Base-by-base conservation (phyloP, 164 flowering plant species). In the Vitis cinerea region DNA sequence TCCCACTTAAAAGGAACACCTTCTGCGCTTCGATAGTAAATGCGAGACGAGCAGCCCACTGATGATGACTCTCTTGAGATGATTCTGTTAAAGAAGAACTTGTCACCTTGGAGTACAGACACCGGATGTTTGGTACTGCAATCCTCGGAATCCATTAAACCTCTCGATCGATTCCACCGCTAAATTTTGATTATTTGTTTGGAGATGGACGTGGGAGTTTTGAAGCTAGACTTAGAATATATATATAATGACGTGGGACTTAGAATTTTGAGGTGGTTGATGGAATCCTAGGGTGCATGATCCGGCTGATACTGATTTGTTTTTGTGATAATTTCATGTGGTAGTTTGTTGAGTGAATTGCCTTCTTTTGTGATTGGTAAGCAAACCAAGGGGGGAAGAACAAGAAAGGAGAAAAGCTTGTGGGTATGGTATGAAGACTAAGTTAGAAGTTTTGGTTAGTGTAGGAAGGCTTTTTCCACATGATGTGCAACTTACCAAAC, bases 1-100 rank as follows among this genome's bases (percentile, higher is more conserved):
- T 89, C 90, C 93, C 93, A 89, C 52, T 78, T 60, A 68, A 89
- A 89, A 1, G 90, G 90, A 37, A 85, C 79, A 0, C 86, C 88
- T 72, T 77, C 87, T 0, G 78, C 8, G 11, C 65, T 64, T 19
- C 86, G 66, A 59, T 75, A 77, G 56, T 67, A 83, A 1, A 80
- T 30, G 1, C 83, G 79, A 1, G 90, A 85, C 16, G 94, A 87
- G 49, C 76, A 69, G 4, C 83, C 84, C 12, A 64, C 72, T 1
- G 88, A 84, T 8, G 86, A 56, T 7, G 86, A 56, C 48, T 84
- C 75, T 63, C 85, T 77, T 31, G 86, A 76, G n/a, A 83, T 65
- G 17, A 80, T 59, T 62, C 64, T 80, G 54, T 69, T 70, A 50
- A 66, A 71, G 75, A 78, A 78, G 19, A 68, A 29, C 10, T 77